Base-by-base conservation (phyloP, 2,329 filamentous ascomycete genomes). In the Coniosporium tulheliwenetii region DNA sequence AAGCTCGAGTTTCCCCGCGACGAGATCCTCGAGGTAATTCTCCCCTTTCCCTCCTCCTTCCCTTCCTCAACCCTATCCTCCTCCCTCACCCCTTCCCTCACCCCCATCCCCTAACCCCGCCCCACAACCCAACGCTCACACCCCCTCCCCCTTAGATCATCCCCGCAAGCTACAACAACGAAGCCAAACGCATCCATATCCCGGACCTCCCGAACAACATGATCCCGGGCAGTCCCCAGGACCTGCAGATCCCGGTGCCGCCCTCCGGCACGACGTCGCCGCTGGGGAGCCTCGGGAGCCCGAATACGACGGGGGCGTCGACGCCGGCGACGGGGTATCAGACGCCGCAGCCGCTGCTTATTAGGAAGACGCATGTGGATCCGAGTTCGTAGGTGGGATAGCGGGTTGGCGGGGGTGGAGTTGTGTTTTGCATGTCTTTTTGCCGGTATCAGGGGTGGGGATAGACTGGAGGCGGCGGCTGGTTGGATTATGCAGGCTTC, bases 161-260 rank as follows among this genome's bases (percentile, higher is more conserved):
- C 44, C 93, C 91, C 2, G 87, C 89, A 13, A 89, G 85, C 30
- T 98, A 98, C 63, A 91, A 95, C 65, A 98, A 98, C 56, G 82
- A 91, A 60, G 85, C 89, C 14, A 91, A 85, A 59, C 79, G 86
- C 43, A 86, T 98, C 52, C 79, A 82, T 51, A 93, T 98, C 46
- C 81, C 84, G 2, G 69, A 67, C 43, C 66, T 83, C 7, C 73
- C 74, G 2, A 62, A 69, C 26, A 70, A 73, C 39, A 77, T 86
- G 39, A 74, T 93, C 10, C 82, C 85, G 2, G 73, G 73, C 39
- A 86, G 81, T 1, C 84, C 86, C 1, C 79, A 93, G 60, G 83
- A 86, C 47, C 79, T 91, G 52, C 74, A 79, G 47, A 85, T 87
- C 36, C 81, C 82, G 0, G 80, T 86, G 9, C 75, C 81, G 15